Base-by-base conservation (phyloP, 2,329 filamentous ascomycete species). In the Xylaria sp. region DNA sequence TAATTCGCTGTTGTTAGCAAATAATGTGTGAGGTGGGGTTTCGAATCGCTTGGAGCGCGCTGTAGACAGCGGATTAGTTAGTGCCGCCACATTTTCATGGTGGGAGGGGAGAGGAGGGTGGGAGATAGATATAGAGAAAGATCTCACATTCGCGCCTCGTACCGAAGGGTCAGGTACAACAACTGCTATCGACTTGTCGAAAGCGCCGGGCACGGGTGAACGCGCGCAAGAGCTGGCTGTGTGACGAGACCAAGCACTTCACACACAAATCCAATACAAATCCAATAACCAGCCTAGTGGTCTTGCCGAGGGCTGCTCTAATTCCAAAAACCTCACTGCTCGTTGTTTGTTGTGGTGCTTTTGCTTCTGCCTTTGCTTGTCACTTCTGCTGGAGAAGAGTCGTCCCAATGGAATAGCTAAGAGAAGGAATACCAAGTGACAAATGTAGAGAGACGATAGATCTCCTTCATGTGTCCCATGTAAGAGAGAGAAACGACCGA, bases 121-220 rank as follows among this genome's bases (percentile, higher is more conserved):
- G 18, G 15, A 2, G 15, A 15, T 18, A n/a, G 41, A 18, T 13
- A 46, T 18, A n/a, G 41, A 46, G 41, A 18, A 18, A 46, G 12
- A 58, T 71, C 69, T 73, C 69, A 73, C 71, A 73, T 73, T 69
- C 69, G 71, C 71, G 69, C 69, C 59, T 62, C 60, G 61, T 63
- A 48, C 52, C 18, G 25, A 55, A 59, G 15, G 37, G 32, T 51
- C 55, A 67, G 34, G 55, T 44, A 52, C 23, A 48, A 65, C 7
- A 48, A n/a, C 54, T 56, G 51, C 32, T 32, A 52, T 56, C n/a
- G 55, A 63, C 28, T 63, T 63, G 54, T 52, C 28, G 39, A 56
- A 32, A 57, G 52, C 7, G 52, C 50, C 23, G 46, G 57, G 28
- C 34, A 48, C 32, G 32, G 57, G n/a, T 51, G 23, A 60, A 23